Base-by-base conservation (phyloP, 1,284 basidiomycete genomes). In the Cryptococcus sp. region DNA sequence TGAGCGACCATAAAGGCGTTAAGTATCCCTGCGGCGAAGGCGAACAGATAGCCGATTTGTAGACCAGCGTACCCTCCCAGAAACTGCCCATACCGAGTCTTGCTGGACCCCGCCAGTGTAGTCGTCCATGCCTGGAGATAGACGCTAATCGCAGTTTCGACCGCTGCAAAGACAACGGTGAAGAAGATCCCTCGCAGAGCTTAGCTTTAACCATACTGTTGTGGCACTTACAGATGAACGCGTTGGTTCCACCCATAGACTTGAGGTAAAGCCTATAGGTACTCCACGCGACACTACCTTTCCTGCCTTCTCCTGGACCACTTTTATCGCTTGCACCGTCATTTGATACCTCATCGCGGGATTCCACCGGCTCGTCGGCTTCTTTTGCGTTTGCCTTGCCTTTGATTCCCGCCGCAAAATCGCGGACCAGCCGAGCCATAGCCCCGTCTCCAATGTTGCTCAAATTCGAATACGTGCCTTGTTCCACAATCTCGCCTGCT, bases 251-350 rank as follows among this genome's bases (percentile, higher is more conserved):
- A 34, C 29, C 29, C 62, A 64, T 64, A 1, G 41, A 43, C 22
- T 41, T 49, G 20, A 64, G 52, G 48, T 64, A 64, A 10, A 61
- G 26, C 3, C 10, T 25, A 47, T 91, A 91, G 50, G 89, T 85
- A 0, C 73, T 71, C 86, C 87, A 89, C 65, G 87, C 87, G 11
- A 90, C 88, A 40, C 83, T 81, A 3, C 88, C 88, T 1, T 80
- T 80, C 57, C 86, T 85, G 17, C 88, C 79, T 62, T 85, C 84
- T n/a, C 46, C 37, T 46, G 45, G 46, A 20, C 55, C 50, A 48
- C 52, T 46, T 15, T 25, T 40, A 15, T 52, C 38, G 23, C 46
- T 34, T 34, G 29, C 59, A 20, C 22, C 16, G 16, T 46, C 45
- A 22, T 22, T 19, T 5, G 15, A 17, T 10, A 6, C n/a, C 25